These are phyloP conservation scores for Myriosclerotinia curreyana DNA, from an alignment of 2,329 filamentous ascomycete genomes.

Conservation along the genomic window DNA sequence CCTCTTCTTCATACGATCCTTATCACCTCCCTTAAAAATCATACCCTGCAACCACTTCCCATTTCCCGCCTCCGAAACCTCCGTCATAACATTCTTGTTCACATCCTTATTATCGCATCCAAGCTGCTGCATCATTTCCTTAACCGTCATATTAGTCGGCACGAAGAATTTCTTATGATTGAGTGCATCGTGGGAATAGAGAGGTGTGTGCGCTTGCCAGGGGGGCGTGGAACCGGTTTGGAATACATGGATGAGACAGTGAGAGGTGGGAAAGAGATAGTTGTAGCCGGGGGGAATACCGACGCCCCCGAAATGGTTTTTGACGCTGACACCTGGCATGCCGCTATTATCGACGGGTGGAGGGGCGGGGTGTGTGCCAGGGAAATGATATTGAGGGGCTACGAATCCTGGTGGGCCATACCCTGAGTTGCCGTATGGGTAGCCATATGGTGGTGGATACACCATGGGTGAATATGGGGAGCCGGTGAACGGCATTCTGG, in stretches of 20 bases:
- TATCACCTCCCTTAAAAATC: constrained; percentile 49
- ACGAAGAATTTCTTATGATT: constrained; percentile 50
- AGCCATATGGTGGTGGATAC: constrained; percentile 5
- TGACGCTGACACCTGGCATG: constrained; percentile 53
- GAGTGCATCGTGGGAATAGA: constrained; percentile 44
- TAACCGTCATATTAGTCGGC: constrained; percentile 51
- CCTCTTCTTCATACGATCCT: constrained; percentile 48
- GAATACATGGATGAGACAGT: constrained; percentile 60
- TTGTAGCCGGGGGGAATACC: constrained; percentile 62
- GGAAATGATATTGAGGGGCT: constrained; percentile 9
- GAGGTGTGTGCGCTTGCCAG: constrained; percentile 47
- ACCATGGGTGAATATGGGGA: constrained; percentile 1
- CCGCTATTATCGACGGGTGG: constrained; percentile 27
- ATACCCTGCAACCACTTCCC: constrained; percentile 59
- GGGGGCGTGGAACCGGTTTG: constrained; percentile 46
- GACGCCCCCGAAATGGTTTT: constrained; percentile 55
- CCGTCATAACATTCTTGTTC: constrained; percentile 56
- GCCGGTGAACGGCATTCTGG: background rate
- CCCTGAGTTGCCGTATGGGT: background rate
- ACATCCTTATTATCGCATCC: constrained; percentile 51
- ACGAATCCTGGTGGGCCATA: constrained; percentile 20
- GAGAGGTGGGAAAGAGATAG: constrained; percentile 57
- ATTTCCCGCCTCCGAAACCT: constrained; percentile 53
- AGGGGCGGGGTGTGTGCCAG: constrained; percentile 17
- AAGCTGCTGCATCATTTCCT: constrained; percentile 56